Evolutionary conservation across 1,284 basidiomycete genomes (phyloP).

Genomic region (Stereum hirsutum): DNA sequence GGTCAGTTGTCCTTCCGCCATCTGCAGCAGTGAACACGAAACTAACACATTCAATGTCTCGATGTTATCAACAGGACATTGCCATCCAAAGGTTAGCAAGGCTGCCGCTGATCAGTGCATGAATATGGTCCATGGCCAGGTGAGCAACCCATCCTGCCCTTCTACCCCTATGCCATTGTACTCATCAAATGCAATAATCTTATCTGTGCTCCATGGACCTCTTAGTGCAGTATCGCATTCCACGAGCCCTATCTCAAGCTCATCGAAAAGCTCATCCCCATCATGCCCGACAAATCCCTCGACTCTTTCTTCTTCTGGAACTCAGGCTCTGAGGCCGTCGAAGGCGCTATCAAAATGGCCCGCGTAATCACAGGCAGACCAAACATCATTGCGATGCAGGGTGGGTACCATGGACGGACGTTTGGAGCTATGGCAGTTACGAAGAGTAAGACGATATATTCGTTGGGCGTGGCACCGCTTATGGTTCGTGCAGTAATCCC

Average conservation of each 20-base stretch:
- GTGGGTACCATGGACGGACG: conserved; percentile 82
- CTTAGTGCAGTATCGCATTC: conserved; percentile 72
- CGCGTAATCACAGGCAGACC: conserved; percentile 70
- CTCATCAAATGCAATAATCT: no score
- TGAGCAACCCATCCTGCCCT: conserved; percentile 18
- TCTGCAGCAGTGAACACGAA: not conserved
- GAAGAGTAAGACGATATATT: conserved; percentile 87
- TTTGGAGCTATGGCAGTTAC: conserved; percentile 86
- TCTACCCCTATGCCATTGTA: not conserved
- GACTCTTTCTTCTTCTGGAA: conserved; percentile 97
- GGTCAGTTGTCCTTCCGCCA: conserved; percentile 31
- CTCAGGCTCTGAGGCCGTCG: conserved; percentile 87
- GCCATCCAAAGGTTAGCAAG: conserved; percentile 78
- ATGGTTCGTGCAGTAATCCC: conserved; percentile 47
- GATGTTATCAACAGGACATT: conserved; percentile 53
- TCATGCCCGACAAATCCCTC: conserved; percentile 81
- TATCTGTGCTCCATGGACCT: not conserved
- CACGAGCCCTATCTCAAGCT: conserved; percentile 71
- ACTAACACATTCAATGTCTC: no score
- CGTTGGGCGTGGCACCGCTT: conserved; percentile 67
- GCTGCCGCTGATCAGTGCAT: conserved; percentile 83
- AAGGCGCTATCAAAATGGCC: conserved; percentile 78
- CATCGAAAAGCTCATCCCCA: conserved; percentile 68
- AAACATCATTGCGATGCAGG: conserved; percentile 89
- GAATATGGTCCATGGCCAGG: conserved; percentile 75